A percentile compares a stretch with the other conserved stretches of the same genome.
These are phyloP conservation scores for Oenanthe sinensis DNA, from an alignment of 129 eudicot species.

Conservation along the genomic window DNA sequence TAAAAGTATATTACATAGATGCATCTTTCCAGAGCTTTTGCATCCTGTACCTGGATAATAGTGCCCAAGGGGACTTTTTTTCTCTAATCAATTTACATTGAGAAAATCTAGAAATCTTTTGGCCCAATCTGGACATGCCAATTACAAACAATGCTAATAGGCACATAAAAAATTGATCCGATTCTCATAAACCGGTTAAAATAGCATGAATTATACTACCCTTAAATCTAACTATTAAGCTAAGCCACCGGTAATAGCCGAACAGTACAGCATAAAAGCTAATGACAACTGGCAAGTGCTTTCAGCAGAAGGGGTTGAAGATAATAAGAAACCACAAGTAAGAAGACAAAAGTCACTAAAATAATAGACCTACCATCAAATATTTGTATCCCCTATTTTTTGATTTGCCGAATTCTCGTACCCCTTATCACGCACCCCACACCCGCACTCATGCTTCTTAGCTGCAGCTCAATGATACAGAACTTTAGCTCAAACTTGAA, in stretches of 20 bases:
- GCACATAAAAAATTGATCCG: no score
- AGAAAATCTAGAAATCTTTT: background rate
- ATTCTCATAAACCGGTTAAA: background rate
- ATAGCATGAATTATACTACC: background rate
- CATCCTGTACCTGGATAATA: background rate
- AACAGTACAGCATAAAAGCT: background rate
- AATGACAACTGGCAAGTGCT: conserved; percentile 1
- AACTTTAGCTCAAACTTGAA: background rate
- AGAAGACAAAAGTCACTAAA: background rate
- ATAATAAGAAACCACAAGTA: background rate
- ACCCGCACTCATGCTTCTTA: no score
- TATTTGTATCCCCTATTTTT: no score
- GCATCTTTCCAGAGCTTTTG: background rate
- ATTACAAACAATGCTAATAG: no score
- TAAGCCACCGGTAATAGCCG: background rate
- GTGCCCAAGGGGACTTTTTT: background rate
- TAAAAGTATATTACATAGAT: background rate
- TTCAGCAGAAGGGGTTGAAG: background rate
- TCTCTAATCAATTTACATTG: no score
- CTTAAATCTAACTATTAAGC: background rate
- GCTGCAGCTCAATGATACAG: background rate
- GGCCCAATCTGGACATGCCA: background rate
- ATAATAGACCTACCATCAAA: background rate
- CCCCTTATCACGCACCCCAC: no score
- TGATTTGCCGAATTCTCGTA: no score